Evolutionary conservation across 192 early-diverging fungal species (phyloP).

Genomic region (Backusella australiensis): DNA sequence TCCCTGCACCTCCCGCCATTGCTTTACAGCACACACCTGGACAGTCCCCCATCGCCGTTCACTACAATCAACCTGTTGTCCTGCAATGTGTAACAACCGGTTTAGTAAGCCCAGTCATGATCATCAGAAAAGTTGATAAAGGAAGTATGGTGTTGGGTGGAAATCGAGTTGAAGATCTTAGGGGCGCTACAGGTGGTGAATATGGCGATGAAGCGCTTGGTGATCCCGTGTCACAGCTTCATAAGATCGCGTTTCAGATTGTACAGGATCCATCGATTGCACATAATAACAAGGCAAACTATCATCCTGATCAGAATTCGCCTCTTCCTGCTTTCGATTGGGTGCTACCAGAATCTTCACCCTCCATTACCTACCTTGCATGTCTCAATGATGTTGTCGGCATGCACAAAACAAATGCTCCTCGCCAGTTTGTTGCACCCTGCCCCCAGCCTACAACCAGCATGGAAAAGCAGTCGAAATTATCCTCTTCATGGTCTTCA

Average conservation of each 20-base stretch:
- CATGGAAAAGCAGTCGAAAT: not conserved
- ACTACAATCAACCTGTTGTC: conserved; percentile 87
- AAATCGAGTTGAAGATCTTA: conserved; percentile 38
- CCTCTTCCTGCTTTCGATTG: not conserved
- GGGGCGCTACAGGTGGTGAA: conserved; percentile 32
- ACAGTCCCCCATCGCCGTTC: conserved; percentile 63
- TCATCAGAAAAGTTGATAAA: conserved; percentile 83
- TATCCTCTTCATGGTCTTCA: not conserved
- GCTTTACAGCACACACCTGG: conserved; percentile 56
- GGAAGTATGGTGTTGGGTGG: conserved; percentile 77
- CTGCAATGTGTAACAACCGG: conserved; percentile 85
- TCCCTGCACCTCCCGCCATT: conserved; percentile 36
- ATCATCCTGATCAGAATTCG: not conserved
- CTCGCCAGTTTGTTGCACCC: conserved; percentile 34
- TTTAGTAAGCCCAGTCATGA: conserved; percentile 77
- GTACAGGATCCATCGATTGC: conserved; percentile 40
- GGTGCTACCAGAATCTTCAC: conserved; percentile 35
- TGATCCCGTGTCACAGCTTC: conserved; percentile 88
- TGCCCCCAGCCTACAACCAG: not conserved
- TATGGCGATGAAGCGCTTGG: conserved; percentile 59
- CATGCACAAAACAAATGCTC: conserved; percentile 57
- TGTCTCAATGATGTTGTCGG: conserved; percentile 78
- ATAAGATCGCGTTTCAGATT: conserved; percentile 90
- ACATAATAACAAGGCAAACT: conserved; percentile 9
- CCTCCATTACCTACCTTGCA: conserved; percentile 59